Conservation (phyloP, 129 eudicot genomes). For the Lonicera japonica region DNA sequence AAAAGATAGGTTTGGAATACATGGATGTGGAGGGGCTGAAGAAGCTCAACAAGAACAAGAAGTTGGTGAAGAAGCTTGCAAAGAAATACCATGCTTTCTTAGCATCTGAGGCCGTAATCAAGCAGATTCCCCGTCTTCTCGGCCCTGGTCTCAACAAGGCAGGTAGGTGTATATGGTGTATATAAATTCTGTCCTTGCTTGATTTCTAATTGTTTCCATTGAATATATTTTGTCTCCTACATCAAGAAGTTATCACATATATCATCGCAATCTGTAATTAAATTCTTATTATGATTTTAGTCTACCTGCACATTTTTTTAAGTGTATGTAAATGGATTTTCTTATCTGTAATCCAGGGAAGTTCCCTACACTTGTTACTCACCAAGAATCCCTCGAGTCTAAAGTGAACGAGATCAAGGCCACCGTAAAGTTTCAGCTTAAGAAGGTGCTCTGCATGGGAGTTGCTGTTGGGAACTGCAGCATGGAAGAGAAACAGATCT, state of each 20-base stretch:
- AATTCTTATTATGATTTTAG: too few species aligned
- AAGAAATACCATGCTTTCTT: constrained; percentile 52
- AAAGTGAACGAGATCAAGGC: constrained; percentile 58
- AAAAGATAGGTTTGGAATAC: constrained; percentile 45
- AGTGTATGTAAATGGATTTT: not conserved
- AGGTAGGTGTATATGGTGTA: constrained; percentile 17
- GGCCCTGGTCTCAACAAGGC: constrained; percentile 60
- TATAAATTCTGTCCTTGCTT: not conserved
- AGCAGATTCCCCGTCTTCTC: constrained; percentile 60
- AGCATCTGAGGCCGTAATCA: constrained; percentile 55
- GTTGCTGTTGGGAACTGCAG: constrained; percentile 65
- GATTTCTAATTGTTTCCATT: not conserved
- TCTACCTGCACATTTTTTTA: not conserved
- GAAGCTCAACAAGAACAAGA: constrained; percentile 53
- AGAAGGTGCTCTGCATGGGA: constrained; percentile 71
- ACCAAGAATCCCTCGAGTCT: constrained; percentile 53
- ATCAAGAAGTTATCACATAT: too few species aligned
- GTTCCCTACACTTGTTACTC: constrained; percentile 59
- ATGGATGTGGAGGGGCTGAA: constrained; percentile 51
- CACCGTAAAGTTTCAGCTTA: constrained; percentile 54
- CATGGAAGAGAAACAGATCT: constrained; percentile 66
- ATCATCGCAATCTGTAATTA: too few species aligned
- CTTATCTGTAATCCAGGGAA: constrained; percentile 31
- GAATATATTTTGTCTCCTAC: not conserved
- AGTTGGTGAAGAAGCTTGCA: constrained; percentile 55